Percentiles rank a stretch among this genome's conserved stretches.
phyloP scores from a whole-genome alignment of 306 rosid genomes.

The Mimosa bimucronata region DNA sequence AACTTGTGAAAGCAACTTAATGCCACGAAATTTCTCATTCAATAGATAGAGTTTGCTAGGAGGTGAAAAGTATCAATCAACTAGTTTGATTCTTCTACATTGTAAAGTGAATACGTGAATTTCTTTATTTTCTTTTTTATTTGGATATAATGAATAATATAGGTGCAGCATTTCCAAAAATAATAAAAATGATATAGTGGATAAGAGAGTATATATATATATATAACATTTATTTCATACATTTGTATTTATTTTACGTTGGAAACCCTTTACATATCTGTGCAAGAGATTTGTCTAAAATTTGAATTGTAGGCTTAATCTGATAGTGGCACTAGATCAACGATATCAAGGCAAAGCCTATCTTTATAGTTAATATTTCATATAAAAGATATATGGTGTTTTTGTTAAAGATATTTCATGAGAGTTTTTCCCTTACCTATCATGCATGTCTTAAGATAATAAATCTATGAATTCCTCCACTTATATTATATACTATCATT shows the following conservation, averaged over 20 bases:
- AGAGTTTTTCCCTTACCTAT: background rate
- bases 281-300: background rate
- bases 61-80: background rate
- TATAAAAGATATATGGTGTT: too few species aligned
- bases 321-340: background rate
- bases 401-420: background rate
- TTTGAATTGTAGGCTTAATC: background rate
- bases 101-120: background rate
- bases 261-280: background rate
- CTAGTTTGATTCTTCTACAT: background rate
- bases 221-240: background rate
- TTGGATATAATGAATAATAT: background rate
- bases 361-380: too few species aligned
- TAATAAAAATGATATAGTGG: background rate
- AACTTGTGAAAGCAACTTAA: slow-evolving; percentile 5
- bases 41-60: background rate
- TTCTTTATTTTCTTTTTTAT: too few species aligned
- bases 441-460: background rate
- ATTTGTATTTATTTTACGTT: background rate
- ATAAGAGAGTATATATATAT: background rate
- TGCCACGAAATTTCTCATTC: background rate
- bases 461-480: background rate
- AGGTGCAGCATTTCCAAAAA: background rate
- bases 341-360: too few species aligned
- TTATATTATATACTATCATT: too few species aligned